A percentile compares a stretch with the other conserved stretches of the same genome.
phyloP scores from a whole-genome alignment of 1,139 yeast genomes.

The Suzukiozyma palmioleophila region DNA sequence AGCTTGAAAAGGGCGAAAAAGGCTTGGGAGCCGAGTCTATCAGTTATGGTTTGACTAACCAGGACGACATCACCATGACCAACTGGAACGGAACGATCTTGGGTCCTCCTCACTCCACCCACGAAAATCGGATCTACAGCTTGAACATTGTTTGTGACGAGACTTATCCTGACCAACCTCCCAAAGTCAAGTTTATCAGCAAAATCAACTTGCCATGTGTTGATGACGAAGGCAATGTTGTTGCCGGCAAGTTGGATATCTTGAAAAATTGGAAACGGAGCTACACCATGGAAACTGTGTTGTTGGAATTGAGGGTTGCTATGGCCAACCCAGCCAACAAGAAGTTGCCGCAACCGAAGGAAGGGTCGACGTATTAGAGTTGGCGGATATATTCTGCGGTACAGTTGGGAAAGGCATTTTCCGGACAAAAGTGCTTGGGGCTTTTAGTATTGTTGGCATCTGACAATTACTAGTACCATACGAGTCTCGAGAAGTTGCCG shows the following conservation, averaged over 20 bases:
- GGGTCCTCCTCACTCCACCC: conserved; percentile 94
- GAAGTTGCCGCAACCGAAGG: conserved; percentile 86
- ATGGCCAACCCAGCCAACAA: conserved; percentile 85
- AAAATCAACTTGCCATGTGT: conserved; percentile 91
- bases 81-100: conserved; percentile 94
- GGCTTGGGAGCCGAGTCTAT: conserved; percentile 97
- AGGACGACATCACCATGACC: conserved; percentile 88
- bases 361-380: conserved; percentile 63
- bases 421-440: too few species aligned
- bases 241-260: conserved; percentile 58
- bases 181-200: conserved; percentile 71
- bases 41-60: conserved; percentile 85
- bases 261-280: conserved; percentile 82
- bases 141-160: conserved; percentile 79
- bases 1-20: conserved; percentile 95
- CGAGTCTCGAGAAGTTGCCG: too few species aligned
- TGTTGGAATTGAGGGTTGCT: conserved; percentile 75
- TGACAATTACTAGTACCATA: too few species aligned
- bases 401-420: too few species aligned
- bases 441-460: too few species aligned
- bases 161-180: conserved; percentile 86
- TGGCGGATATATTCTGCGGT: not conserved
- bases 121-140: conserved; percentile 90
- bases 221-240: conserved; percentile 63
- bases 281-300: conserved; percentile 86